Percentiles rank a stretch among this genome's conserved stretches.
These are phyloP conservation scores for Clarireedia monteithiana DNA, from an alignment of 2,329 filamentous ascomycete species.

Conservation along the genomic window DNA sequence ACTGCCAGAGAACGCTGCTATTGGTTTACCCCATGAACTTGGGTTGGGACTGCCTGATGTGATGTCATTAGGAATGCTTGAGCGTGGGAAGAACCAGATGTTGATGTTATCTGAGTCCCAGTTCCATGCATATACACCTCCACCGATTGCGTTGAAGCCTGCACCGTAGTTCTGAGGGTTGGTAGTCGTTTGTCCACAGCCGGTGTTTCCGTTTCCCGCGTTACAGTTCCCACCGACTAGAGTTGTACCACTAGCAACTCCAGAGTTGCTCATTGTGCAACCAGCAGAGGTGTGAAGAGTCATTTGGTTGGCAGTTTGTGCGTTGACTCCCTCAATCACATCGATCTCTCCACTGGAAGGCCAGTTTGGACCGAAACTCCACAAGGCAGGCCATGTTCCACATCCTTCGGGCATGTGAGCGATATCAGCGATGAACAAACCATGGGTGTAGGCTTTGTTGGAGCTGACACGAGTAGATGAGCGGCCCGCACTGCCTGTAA, in stretches of 20 bases:
- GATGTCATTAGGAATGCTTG: slow-evolving; percentile 56
- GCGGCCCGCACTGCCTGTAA: slow-evolving; percentile 48
- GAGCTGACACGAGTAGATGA: slow-evolving; percentile 60
- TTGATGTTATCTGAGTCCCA: slow-evolving; percentile 68
- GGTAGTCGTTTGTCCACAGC: slow-evolving; percentile 16
- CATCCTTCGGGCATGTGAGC: slow-evolving; percentile 52
- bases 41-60: slow-evolving; percentile 53
- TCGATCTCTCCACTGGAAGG: slow-evolving; percentile 67
- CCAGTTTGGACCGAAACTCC: slow-evolving; percentile 55
- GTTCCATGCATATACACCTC: slow-evolving; percentile 67
- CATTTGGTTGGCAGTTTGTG: slow-evolving; percentile 48
- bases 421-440: slow-evolving; percentile 51
- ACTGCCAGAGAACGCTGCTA: slow-evolving; percentile 56
- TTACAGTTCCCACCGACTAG: background rate
- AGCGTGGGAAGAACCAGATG: slow-evolving; percentile 75
- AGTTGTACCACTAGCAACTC: slow-evolving; percentile 38
- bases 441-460: slow-evolving; percentile 44
- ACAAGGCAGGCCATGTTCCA: slow-evolving; percentile 54
- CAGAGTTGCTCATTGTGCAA: slow-evolving; percentile 58
- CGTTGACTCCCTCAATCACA: slow-evolving; percentile 71
- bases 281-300: slow-evolving; percentile 67
- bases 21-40: slow-evolving; percentile 56
- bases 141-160: slow-evolving; percentile 55
- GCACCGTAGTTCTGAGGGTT: slow-evolving; percentile 42
- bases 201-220: background rate